Percentiles rank a stretch among this genome's conserved stretches.
Conservation (phyloP, 192 early-diverging fungal genomes). For the Powellomyces hirtus region DNA sequence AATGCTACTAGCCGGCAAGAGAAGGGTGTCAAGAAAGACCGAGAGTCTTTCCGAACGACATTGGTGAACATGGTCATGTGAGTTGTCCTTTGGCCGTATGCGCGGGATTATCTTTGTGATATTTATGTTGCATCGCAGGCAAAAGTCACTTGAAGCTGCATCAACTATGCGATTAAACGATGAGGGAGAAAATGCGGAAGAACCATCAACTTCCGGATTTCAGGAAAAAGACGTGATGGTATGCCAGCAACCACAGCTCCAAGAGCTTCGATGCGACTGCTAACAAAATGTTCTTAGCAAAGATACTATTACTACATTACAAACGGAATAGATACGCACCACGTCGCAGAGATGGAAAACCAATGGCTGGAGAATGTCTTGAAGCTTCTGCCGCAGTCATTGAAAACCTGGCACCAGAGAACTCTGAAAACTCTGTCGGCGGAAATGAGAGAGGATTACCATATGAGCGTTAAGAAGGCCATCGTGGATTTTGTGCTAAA, state of each 20-base stretch:
- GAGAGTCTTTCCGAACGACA: slow-evolving; percentile 55
- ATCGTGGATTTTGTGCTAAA: slow-evolving; percentile 69
- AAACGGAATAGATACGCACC: slow-evolving; percentile 62
- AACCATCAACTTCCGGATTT: neutral
- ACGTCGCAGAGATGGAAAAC: slow-evolving; percentile 64
- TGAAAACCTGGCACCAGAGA: slow-evolving; percentile 43
- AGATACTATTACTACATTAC: slow-evolving; percentile 67
- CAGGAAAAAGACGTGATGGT: slow-evolving; percentile 50
- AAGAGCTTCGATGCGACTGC: neutral
- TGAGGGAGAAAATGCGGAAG: slow-evolving; percentile 15
- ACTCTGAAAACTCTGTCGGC: slow-evolving; percentile 40
- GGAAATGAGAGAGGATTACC: slow-evolving; percentile 66
- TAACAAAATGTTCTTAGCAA: slow-evolving; percentile 41
- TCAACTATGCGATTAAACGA: neutral
- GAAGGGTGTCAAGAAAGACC: slow-evolving; percentile 48
- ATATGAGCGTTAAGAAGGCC: slow-evolving; percentile 66
- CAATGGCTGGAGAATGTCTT: slow-evolving; percentile 58
- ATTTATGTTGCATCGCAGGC: slow-evolving; percentile 26
- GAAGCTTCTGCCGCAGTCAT: slow-evolving; percentile 40
- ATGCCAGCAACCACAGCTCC: neutral
- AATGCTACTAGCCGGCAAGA: slow-evolving; percentile 20
- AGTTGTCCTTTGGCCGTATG: neutral
- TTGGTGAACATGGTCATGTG: slow-evolving; percentile 63
- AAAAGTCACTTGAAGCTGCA: slow-evolving; percentile 36
- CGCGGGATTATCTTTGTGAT: neutral